phyloP scores from a whole-genome alignment of 2,329 filamentous ascomycete genomes.

The Fusarium sp. region DNA sequence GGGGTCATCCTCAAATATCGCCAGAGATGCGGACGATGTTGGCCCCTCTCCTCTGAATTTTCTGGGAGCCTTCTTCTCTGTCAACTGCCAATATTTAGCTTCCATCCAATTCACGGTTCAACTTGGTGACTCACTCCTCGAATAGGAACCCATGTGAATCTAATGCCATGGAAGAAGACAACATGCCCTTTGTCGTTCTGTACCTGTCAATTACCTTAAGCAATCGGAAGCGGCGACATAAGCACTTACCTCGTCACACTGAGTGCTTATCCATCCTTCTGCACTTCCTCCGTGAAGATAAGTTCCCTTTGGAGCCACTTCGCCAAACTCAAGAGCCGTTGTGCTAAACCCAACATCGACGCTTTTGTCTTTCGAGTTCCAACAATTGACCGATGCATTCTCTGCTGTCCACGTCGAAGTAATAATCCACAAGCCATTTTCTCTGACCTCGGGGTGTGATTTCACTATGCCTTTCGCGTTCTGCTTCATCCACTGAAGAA shows the following conservation, averaged over 20 bases:
- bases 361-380: neutral
- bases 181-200: neutral
- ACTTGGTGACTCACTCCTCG: neutral
- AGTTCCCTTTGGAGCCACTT: neutral
- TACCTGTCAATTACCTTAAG: accelerated
- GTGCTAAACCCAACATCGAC: neutral
- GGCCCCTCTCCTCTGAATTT: neutral
- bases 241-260: neutral
- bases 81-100: neutral
- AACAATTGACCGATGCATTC: neutral
- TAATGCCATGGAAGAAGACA: neutral
- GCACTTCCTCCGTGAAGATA: neutral
- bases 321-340: neutral
- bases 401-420: neutral
- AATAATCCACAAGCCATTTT: neutral
- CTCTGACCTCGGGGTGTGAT: neutral
- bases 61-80: neutral
- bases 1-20: neutral
- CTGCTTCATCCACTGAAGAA: neutral
- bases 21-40: neutral
- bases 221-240: accelerated
- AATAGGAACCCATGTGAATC: neutral
- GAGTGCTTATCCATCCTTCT: neutral
- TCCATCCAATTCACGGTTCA: accelerated
- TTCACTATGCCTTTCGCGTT: neutral